phyloP scores from a whole-genome alignment of 331 rosid genomes.

The Rhamnella rubrinervis region DNA sequence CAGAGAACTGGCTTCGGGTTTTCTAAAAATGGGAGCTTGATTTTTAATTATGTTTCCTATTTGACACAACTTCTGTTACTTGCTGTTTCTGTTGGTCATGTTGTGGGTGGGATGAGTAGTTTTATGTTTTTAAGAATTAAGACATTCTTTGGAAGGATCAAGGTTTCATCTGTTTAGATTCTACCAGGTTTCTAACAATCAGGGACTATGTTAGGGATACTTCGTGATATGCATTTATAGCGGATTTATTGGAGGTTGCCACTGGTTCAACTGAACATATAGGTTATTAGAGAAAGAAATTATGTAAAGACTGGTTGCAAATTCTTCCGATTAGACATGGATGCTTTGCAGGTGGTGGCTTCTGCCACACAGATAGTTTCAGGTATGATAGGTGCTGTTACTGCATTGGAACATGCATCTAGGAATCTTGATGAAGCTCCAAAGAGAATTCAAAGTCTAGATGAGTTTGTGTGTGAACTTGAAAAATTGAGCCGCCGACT shows the following conservation, averaged over 20 bases:
- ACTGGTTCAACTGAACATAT: no score
- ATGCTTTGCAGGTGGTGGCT: constrained; percentile 22
- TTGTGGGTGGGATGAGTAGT: no score
- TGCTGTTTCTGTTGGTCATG: no score
- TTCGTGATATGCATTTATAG: background rate
- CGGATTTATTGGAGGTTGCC: no score
- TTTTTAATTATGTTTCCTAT: no score
- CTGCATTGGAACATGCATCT: constrained; percentile 28
- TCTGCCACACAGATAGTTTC: constrained; percentile 32
- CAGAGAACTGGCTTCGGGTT: no score
- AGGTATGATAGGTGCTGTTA: constrained; percentile 26
- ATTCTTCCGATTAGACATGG: constrained; percentile 6
- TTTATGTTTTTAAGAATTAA: no score
- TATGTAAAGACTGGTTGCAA: no score
- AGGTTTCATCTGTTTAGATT: background rate
- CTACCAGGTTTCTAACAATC: background rate
- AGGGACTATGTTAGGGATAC: background rate
- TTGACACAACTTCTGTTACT: no score
- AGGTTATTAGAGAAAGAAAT: no score
- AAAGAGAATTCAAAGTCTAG: constrained; percentile 27
- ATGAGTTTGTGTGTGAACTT: constrained; percentile 30
- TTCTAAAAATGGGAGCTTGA: no score
- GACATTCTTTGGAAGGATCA: background rate
- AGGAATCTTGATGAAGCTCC: constrained; percentile 38
- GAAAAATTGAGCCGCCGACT: constrained; percentile 21